Evolutionary conservation across 2,329 filamentous ascomycete species (phyloP).

Genomic region (Lecanicillium sp.): DNA sequence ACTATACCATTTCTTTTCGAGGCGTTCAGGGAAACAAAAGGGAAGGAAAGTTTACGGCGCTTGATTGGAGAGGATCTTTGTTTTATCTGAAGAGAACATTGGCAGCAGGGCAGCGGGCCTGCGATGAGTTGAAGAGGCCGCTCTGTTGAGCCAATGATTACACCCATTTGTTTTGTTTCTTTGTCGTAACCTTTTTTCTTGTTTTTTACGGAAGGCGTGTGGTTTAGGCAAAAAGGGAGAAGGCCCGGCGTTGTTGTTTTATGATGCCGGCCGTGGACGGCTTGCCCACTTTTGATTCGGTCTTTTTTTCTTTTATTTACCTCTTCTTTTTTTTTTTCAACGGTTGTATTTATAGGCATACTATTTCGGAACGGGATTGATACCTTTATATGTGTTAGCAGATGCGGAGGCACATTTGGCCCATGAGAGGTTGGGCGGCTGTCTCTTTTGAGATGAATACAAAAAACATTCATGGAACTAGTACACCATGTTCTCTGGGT

Average conservation of each 20-base stretch:
- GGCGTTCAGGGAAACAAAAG: slow-evolving; percentile 4
- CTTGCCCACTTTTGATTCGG: background rate
- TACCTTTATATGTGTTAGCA: background rate
- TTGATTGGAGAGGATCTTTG: slow-evolving; percentile 7
- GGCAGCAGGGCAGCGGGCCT: background rate
- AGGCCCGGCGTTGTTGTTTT: background rate
- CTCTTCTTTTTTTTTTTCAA: slow-evolving; percentile 3
- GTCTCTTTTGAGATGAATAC: slow-evolving; percentile 3
- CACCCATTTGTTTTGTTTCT: background rate
- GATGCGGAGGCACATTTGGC: background rate
- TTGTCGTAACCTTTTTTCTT: background rate
- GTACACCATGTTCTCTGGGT: background rate
- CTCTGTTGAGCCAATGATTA: background rate
- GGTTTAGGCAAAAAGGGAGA: background rate
- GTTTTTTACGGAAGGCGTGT: background rate
- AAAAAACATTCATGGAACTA: background rate
- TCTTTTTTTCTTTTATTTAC: slow-evolving; percentile 11
- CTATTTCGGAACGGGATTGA: slow-evolving; percentile 5
- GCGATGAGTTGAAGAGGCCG: background rate
- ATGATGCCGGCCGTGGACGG: background rate
- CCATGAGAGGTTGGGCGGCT: background rate
- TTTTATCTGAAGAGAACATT: background rate
- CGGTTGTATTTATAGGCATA: slow-evolving; percentile 16
- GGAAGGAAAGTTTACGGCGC: slow-evolving; percentile 4
- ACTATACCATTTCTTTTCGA: slow-evolving; percentile 11